Conservation (phyloP, 2,329 filamentous ascomycete species). For the Epichloe gansuensis region DNA sequence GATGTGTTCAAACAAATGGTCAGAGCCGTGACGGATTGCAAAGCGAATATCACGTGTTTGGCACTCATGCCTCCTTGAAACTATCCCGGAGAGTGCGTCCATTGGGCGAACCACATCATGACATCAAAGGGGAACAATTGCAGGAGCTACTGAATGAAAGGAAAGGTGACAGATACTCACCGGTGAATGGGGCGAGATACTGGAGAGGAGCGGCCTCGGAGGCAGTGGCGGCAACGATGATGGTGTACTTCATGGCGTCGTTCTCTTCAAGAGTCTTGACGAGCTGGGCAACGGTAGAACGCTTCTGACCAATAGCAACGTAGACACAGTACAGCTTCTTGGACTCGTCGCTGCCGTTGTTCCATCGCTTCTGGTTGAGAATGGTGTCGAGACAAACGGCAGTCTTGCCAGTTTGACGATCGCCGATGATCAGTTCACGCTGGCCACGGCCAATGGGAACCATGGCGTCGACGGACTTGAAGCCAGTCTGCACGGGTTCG, state of each 20-base stretch:
- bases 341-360: conserved; percentile 70
- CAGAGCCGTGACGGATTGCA: not conserved
- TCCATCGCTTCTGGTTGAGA: conserved; percentile 99
- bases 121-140: too few relatives aligned
- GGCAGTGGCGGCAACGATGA: conserved; percentile 89
- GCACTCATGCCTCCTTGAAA: not conserved
- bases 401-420: conserved; percentile 99
- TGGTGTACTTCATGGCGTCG: conserved; percentile 96
- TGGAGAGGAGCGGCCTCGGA: conserved; percentile 93
- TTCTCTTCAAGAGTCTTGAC: conserved; percentile 99
- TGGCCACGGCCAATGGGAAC: conserved; percentile 99
- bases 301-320: conserved; percentile 98
- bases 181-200: conserved; percentile 90
- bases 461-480: conserved; percentile 99
- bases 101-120: too few relatives aligned
- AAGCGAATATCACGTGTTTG: not conserved
- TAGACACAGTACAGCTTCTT: conserved; percentile 99
- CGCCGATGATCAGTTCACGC: conserved; percentile 99
- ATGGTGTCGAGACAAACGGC: conserved; percentile 96
- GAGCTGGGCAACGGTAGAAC: conserved; percentile 96
- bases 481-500: conserved; percentile 97
- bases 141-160: too few relatives aligned
- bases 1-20: not conserved
- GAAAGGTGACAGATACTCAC: conserved; percentile 19
- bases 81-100: not conserved